These are phyloP conservation scores for Tephrocybe rancida DNA, from an alignment of 768 basidiomycete species.

Conservation along the genomic window DNA sequence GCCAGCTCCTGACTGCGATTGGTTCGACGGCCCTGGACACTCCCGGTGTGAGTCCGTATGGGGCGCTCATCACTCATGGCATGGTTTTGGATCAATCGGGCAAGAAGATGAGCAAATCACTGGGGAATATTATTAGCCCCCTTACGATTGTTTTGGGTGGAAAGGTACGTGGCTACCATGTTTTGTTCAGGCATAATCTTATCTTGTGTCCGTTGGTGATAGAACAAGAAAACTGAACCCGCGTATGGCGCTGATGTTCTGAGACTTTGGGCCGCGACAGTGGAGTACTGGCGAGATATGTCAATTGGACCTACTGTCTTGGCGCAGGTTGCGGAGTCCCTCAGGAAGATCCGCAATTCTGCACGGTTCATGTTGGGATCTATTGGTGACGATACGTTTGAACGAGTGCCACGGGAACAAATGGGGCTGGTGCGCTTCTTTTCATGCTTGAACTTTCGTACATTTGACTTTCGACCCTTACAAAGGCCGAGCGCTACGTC, in stretches of 20 bases:
- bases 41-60: constrained; percentile 59
- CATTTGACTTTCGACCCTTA: not conserved
- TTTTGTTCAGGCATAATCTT: not conserved
- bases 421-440: constrained; percentile 63
- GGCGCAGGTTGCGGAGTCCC: constrained; percentile 69
- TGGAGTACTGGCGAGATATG: constrained; percentile 89
- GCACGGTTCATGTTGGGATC: constrained; percentile 88
- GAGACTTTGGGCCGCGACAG: constrained; percentile 89
- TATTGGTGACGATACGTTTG: constrained; percentile 45
- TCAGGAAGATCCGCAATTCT: constrained; percentile 86
- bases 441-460: not conserved
- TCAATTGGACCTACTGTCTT: constrained; percentile 81
- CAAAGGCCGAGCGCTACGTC: constrained; percentile 81
- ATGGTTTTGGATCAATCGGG: constrained; percentile 93
- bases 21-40: constrained; percentile 41
- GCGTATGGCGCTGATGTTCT: constrained; percentile 87
- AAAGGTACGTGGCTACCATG: constrained; percentile 46
- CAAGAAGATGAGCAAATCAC: constrained; percentile 97
- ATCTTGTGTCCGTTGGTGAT: not conserved
- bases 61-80: constrained; percentile 88
- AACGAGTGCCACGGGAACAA: constrained; percentile 43
- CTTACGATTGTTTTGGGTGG: constrained; percentile 80
- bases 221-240: constrained; percentile 74
- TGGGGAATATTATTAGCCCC: constrained; percentile 90
- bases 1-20: constrained; percentile 83